Conservation (phyloP, 768 basidiomycete species). For the Hygrophorus russula region DNA sequence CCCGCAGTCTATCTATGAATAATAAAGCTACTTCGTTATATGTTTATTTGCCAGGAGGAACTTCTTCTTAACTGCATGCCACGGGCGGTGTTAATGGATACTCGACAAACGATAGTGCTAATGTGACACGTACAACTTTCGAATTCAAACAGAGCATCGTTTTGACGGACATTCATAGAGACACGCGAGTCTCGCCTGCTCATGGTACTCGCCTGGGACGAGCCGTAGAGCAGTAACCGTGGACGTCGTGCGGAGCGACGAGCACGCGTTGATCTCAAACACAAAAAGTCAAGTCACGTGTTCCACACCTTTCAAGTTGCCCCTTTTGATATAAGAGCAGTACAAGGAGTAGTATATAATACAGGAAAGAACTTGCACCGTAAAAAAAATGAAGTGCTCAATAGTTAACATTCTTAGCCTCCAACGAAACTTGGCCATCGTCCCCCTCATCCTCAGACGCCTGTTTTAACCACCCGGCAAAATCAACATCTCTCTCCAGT, state of each 20-base stretch:
- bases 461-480: slow-evolving; percentile 40
- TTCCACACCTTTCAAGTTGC: too few relatives aligned
- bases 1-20: neutral
- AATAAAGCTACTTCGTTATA: slow-evolving; percentile 63
- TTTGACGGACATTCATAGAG: slow-evolving; percentile 59
- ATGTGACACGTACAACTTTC: slow-evolving; percentile 59
- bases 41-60: slow-evolving; percentile 86
- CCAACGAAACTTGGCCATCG: too few relatives aligned
- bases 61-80: slow-evolving; percentile 76
- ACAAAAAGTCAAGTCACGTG: too few relatives aligned
- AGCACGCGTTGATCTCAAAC: too few relatives aligned
- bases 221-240: neutral
- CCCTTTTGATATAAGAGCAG: too few relatives aligned
- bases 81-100: slow-evolving; percentile 16
- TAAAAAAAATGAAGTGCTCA: too few relatives aligned
- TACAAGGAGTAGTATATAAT: too few relatives aligned
- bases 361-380: too few relatives aligned
- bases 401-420: too few relatives aligned
- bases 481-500: slow-evolving; percentile 49
- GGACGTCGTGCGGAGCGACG: slow-evolving; percentile 5
- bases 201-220: slow-evolving; percentile 27
- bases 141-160: slow-evolving; percentile 74
- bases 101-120: slow-evolving; percentile 7
- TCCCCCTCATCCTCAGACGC: slow-evolving; percentile 6
- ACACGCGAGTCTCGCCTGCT: slow-evolving; percentile 52